These are phyloP conservation scores for Tetradesmus obliquus DNA, from an alignment of 139 green algal genomes.

Conservation along the genomic window DNA sequence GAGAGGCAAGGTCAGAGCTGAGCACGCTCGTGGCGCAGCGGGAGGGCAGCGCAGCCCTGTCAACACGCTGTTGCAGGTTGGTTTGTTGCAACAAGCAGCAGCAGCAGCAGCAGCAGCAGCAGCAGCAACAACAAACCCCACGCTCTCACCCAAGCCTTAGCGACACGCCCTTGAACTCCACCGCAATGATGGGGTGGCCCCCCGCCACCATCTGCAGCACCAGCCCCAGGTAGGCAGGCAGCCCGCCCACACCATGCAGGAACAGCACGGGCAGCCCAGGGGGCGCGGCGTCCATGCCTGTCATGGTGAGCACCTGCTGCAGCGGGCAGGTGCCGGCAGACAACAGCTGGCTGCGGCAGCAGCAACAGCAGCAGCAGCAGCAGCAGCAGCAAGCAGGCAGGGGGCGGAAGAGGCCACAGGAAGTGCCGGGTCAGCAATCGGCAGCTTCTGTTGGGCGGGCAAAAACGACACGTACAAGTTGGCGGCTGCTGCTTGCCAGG, in stretches of 20 bases:
- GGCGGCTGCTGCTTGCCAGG: background rate
- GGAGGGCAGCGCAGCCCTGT: background rate
- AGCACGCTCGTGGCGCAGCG: background rate
- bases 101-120: background rate
- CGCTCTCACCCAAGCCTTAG: background rate
- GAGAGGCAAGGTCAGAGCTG: no score
- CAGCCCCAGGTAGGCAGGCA: background rate
- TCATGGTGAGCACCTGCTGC: slow-evolving; percentile 32
- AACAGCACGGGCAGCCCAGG: slow-evolving; percentile 23
- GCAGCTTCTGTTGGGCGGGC: background rate
- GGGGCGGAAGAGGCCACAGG: no score
- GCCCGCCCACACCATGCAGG: slow-evolving; percentile 9
- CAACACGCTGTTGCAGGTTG: background rate
- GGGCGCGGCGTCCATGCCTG: background rate
- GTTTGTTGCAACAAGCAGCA: background rate
- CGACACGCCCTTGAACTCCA: background rate
- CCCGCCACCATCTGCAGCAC: background rate
- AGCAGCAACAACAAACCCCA: background rate
- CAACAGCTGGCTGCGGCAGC: background rate
- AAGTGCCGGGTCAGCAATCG: no score
- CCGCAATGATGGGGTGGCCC: background rate
- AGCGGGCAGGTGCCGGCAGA: slow-evolving; percentile 7
- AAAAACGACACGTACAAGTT: background rate
- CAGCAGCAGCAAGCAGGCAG: background rate
- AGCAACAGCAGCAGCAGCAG: background rate